phyloP scores from a whole-genome alignment of 176 grass and related monocot genomes.

The Cenchrus fungigraminus region DNA sequence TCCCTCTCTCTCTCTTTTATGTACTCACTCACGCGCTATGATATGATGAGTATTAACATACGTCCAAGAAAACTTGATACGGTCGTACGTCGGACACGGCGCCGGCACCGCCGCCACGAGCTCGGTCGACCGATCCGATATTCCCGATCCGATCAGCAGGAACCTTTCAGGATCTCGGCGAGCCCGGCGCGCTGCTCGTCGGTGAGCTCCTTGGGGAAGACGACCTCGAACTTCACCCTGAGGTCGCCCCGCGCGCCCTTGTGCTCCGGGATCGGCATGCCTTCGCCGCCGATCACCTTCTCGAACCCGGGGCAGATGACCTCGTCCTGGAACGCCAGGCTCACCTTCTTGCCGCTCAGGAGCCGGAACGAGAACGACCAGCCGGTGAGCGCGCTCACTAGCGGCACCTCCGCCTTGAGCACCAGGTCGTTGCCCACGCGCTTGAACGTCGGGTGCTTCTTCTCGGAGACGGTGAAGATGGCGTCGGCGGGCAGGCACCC shows the following conservation, averaged over 20 bases:
- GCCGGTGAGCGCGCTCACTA: slow-evolving; percentile 79
- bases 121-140: background rate
- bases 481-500: slow-evolving; percentile 74
- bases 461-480: slow-evolving; percentile 63
- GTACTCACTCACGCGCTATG: slow-evolving; percentile 29
- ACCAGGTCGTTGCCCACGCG: slow-evolving; percentile 78
- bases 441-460: slow-evolving; percentile 85
- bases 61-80: slow-evolving; percentile 56
- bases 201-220: slow-evolving; percentile 77
- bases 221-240: slow-evolving; percentile 66
- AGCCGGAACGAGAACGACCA: slow-evolving; percentile 90
- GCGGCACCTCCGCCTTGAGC: slow-evolving; percentile 84
- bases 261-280: slow-evolving; percentile 68
- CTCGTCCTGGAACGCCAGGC: slow-evolving; percentile 69
- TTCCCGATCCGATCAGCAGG: slow-evolving; percentile 33
- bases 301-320: slow-evolving; percentile 74
- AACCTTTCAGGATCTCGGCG: slow-evolving; percentile 59
- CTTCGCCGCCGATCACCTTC: slow-evolving; percentile 78
- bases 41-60: slow-evolving; percentile 54
- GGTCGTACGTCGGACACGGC: background rate
- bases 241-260: slow-evolving; percentile 68
- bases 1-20: slow-evolving; percentile 43
- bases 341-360: slow-evolving; percentile 71
- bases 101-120: background rate
- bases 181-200: slow-evolving; percentile 59